Evolutionary conservation across 176 grass and related monocot species (phyloP), one percentile per base, ranked within the genome.

Genomic region (Zoysia japonica): DNA sequence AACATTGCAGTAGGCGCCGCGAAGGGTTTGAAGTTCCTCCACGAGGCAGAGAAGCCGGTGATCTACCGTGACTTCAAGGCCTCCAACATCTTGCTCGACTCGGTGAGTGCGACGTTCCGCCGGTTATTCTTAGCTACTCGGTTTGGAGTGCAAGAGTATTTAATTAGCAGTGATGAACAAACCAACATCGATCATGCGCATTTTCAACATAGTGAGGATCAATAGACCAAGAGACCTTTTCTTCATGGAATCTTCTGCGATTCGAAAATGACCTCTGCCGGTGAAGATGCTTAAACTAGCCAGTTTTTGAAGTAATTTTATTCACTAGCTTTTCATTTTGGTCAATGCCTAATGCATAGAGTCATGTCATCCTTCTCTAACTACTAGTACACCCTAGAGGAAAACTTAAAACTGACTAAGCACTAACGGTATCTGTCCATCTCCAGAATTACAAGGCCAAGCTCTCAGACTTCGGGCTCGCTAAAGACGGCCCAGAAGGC

Each of bases 1-100:
- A 92, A 92, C 76, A 89, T 95, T 45, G 92, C 89, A 44, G 89
- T 95, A 7, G 92, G 92, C 73, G 89, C 89, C 17, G 92, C 92
- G 14, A 95, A 95, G 63, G 92, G 92, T 1, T 66, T 95, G 84
- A 73, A 87, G 19, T 95, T 95, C 83, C 92, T 95, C 79, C 92
- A 95, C 47, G 82, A 89, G 36, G 86, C 89, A 11, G 92, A 95
- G 89, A 95, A 95, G 70, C 92, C 92, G 61, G 92, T 95, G 11
- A 95, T 95, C 85, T 95, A 95, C 84, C 87, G 92, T 39, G 92
- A 95, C 69, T 95, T 95, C 77, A 95, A 95, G 88, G 84, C 89
- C 50, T 95, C 92, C 57, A 95, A 95, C 75, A 95, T 95, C 66
- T 81, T 95, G 78, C 83, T 95, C 49, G 92, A 95, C 53, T 87